Evolutionary conservation across 441 rosid species (phyloP).

Genomic region (Breynia disticha): DNA sequence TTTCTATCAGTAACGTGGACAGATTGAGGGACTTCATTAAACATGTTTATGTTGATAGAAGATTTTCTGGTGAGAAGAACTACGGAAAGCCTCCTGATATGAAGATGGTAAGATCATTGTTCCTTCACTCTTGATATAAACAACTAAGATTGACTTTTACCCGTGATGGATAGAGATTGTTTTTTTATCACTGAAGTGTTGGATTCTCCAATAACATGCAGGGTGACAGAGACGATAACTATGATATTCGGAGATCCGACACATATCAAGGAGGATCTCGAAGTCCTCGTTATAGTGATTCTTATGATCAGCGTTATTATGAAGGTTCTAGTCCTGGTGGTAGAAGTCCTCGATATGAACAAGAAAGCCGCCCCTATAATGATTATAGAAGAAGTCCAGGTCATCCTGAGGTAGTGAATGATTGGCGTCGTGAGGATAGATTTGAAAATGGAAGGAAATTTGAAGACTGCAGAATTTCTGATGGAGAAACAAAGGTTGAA

Average conservation of each 20-base stretch:
- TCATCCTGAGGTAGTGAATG: conserved; percentile 67
- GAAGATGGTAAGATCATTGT: conserved; percentile 38
- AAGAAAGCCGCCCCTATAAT: conserved; percentile 44
- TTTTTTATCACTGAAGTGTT: background rate
- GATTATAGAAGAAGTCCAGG: conserved; percentile 65
- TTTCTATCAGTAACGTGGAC: conserved; percentile 61
- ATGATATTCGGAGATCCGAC: conserved; percentile 34
- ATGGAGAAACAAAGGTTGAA: conserved; percentile 51
- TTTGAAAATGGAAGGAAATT: conserved; percentile 60
- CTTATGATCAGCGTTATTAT: conserved; percentile 52
- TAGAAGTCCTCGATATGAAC: conserved; percentile 78
- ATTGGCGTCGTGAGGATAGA: conserved; percentile 94
- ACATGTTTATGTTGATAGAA: conserved; percentile 84
- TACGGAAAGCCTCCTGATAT: conserved; percentile 71
- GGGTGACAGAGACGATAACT: conserved; percentile 64
- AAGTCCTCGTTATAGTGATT: conserved; percentile 76
- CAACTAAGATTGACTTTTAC: too few relatives aligned
- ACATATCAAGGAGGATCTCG: conserved; percentile 64
- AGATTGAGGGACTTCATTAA: conserved; percentile 79
- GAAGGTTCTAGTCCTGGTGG: conserved; percentile 85
- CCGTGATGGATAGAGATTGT: background rate
- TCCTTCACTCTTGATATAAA: background rate
- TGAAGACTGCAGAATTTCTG: conserved; percentile 42
- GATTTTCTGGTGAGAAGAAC: conserved; percentile 61
- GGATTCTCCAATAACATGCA: conserved; percentile 24